Percentiles rank a stretch among this genome's conserved stretches.
Conservation (phyloP, 495 filamentous ascomycete species). For the Penicillium maclennaniae region DNA sequence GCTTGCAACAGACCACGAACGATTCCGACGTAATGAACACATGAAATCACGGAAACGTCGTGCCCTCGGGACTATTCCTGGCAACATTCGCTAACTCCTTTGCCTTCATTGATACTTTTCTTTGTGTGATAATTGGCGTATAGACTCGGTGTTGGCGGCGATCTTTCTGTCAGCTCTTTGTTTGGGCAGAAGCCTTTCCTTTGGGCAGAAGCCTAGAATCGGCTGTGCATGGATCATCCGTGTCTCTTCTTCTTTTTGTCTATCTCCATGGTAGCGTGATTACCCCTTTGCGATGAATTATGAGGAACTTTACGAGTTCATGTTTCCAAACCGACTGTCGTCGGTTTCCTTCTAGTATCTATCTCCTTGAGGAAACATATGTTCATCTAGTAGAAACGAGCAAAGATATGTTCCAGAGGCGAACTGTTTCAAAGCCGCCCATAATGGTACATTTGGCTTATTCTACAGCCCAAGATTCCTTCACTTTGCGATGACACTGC, state of each 20-base stretch:
- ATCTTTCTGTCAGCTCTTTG: slow-evolving; percentile 13
- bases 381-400: neutral
- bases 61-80: slow-evolving; percentile 31
- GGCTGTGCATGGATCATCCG: slow-evolving; percentile 4
- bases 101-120: slow-evolving; percentile 12
- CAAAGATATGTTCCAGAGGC: neutral
- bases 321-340: slow-evolving; percentile 11
- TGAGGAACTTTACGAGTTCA: slow-evolving; percentile 20
- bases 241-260: slow-evolving; percentile 18
- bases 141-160: slow-evolving; percentile 22
- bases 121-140: slow-evolving; percentile 22
- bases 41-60: slow-evolving; percentile 29
- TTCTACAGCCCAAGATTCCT: neutral
- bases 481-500: neutral
- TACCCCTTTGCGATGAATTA: slow-evolving; percentile 27
- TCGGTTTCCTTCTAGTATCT: neutral
- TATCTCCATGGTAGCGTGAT: slow-evolving; percentile 26
- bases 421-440: neutral
- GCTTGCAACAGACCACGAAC: slow-evolving; percentile 68
- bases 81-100: slow-evolving; percentile 30
- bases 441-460: neutral
- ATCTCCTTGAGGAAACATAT: neutral
- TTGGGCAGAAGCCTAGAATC: slow-evolving; percentile 4
- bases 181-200: slow-evolving; percentile 11
- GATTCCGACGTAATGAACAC: slow-evolving; percentile 43